Evolutionary conservation across 2,329 filamentous ascomycete species (phyloP).

Genomic region (Hymenoscyphus linearis): DNA sequence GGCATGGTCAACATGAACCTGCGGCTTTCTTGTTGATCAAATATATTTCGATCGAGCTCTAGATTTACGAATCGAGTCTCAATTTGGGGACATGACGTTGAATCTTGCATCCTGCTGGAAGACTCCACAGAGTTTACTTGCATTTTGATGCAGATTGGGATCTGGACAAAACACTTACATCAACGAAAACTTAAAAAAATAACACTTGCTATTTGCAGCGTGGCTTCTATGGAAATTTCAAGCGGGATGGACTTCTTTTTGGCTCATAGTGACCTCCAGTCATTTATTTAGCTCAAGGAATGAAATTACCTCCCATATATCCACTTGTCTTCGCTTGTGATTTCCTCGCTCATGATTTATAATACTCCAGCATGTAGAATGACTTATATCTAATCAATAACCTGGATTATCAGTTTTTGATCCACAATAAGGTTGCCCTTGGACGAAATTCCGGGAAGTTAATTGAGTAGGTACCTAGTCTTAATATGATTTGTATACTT

Average conservation of each 20-base stretch:
- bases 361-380: background rate
- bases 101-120: background rate
- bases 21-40: slow-evolving; percentile 1
- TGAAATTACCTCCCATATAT: background rate
- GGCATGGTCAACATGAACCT: slow-evolving; percentile 1
- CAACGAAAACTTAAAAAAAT: background rate
- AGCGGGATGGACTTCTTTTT: background rate
- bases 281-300: slow-evolving; percentile 2
- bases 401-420: no score
- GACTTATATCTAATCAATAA: no score
- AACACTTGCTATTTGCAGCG: background rate
- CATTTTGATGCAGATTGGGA: slow-evolving; percentile 6
- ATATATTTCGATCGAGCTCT: slow-evolving; percentile 4
- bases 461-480: no score
- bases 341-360: background rate
- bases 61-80: slow-evolving; percentile 4
- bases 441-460: no score
- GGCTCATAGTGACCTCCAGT: slow-evolving; percentile 1
- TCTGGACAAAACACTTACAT: background rate
- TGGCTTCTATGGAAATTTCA: slow-evolving; percentile 3
- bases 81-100: slow-evolving; percentile 8
- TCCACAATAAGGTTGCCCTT: no score
- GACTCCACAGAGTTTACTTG: background rate
- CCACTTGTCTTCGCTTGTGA: background rate
- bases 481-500: no score